Evolutionary conservation across 2,329 filamentous ascomycete genomes (phyloP).

Genomic region (Colletotrichum camelliae): DNA sequence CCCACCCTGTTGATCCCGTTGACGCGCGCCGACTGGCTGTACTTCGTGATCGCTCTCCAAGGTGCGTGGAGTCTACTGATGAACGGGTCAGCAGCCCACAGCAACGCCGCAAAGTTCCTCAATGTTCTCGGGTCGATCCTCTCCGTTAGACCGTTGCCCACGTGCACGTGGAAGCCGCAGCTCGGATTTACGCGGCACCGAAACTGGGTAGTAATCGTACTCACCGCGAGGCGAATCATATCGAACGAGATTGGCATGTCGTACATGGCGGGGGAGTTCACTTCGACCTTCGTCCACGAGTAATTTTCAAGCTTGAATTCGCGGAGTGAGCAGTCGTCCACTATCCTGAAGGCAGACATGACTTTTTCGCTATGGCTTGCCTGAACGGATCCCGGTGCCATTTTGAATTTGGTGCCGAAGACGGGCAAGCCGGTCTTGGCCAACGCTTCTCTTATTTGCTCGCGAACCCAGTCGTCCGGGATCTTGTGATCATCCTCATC

Average conservation of each 20-base stretch:
- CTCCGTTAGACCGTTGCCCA: conserved; percentile 35
- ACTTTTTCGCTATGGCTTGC: background rate
- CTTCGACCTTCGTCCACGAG: conserved; percentile 31
- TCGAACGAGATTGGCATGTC: conserved; percentile 29
- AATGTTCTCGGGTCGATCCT: conserved; percentile 31
- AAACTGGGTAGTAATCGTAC: conserved; percentile 33
- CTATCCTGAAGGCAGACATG: background rate
- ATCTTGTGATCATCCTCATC: background rate
- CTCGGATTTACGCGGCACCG: conserved; percentile 36
- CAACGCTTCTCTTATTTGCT: background rate
- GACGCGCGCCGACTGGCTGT: conserved; percentile 16
- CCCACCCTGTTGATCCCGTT: background rate
- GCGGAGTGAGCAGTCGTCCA: background rate
- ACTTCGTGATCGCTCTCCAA: conserved; percentile 26
- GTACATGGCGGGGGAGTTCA: conserved; percentile 39
- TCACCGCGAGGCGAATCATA: conserved; percentile 34
- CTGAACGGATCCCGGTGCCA: conserved; percentile 3
- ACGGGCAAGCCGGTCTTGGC: conserved; percentile 11
- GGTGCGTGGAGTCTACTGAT: conserved; percentile 40
- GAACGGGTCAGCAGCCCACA: conserved; percentile 41
- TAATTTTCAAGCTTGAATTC: conserved; percentile 12
- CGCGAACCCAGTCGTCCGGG: background rate
- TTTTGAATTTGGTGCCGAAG: background rate
- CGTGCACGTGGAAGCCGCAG: conserved; percentile 41
- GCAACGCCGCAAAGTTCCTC: conserved; percentile 34